A percentile compares a stretch with the other conserved stretches of the same genome.
Evolutionary conservation across 257 asterid species (phyloP).

Genomic region (Solanum rostratum): DNA sequence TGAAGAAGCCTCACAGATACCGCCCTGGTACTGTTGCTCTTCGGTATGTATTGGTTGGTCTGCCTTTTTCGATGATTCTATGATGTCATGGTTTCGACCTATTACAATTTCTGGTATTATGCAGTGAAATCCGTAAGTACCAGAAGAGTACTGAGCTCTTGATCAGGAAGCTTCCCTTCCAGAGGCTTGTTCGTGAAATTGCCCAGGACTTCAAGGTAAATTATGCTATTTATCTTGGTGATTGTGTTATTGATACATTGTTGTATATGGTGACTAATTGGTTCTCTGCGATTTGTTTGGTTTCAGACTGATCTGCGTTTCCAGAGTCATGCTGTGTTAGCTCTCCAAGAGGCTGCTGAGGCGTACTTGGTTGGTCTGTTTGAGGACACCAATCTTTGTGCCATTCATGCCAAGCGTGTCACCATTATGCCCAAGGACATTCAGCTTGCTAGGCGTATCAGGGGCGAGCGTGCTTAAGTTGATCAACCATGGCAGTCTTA

Average conservation of each 20-base stretch:
- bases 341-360: conserved; percentile 76
- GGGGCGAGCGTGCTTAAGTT: conserved; percentile 71
- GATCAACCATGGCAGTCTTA: background rate
- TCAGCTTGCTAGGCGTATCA: conserved; percentile 64
- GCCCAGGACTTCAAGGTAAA: conserved; percentile 68
- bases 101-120: background rate
- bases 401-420: conserved; percentile 73
- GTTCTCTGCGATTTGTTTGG: background rate
- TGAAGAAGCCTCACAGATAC: conserved; percentile 67
- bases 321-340: conserved; percentile 77
- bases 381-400: conserved; percentile 70
- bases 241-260: background rate
- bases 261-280: background rate
- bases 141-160: conserved; percentile 74
- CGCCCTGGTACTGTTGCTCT: conserved; percentile 83
- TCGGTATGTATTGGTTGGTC: conserved; percentile 16
- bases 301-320: conserved; percentile 72
- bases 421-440: conserved; percentile 71
- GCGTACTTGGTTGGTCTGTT: conserved; percentile 71
- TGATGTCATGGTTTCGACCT: too few relatives aligned
- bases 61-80: background rate
- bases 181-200: conserved; percentile 73
- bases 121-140: conserved; percentile 65
- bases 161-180: conserved; percentile 79
- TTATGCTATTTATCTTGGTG: background rate